These are phyloP conservation scores for Gymnopilus junonius DNA, from an alignment of 768 basidiomycete species.

Conservation along the genomic window DNA sequence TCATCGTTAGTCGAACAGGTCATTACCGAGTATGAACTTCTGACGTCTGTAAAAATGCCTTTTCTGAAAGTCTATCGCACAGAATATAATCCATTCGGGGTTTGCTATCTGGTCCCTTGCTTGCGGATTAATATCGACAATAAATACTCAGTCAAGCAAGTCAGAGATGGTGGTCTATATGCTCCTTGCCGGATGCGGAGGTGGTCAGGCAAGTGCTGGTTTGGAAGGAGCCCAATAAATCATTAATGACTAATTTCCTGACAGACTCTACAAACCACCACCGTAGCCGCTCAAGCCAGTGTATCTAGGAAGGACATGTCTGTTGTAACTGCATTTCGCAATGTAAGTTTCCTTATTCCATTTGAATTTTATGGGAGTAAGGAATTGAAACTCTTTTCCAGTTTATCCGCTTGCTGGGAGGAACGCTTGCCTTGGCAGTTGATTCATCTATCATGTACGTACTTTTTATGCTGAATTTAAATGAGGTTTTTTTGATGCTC, in stretches of 20 bases:
- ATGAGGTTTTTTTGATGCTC: not conserved
- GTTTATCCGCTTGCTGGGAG: constrained; percentile 74
- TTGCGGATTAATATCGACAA: constrained; percentile 68
- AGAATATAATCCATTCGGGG: constrained; percentile 65
- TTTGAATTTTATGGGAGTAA: not conserved
- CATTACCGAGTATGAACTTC: constrained; percentile 51
- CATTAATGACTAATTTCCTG: not conserved
- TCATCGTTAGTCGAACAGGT: constrained; percentile 68
- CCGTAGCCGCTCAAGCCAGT: constrained; percentile 74
- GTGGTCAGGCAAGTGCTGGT: constrained; percentile 51
- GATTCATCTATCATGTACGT: constrained; percentile 60
- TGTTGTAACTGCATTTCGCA: constrained; percentile 71
- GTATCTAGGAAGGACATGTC: constrained; percentile 76
- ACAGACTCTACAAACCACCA: constrained; percentile 65
- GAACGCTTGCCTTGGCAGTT: constrained; percentile 68
- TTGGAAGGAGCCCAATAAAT: not conserved
- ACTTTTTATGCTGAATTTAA: not conserved
- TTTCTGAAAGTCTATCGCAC: not conserved
- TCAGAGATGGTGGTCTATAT: constrained; percentile 62
- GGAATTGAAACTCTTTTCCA: constrained; percentile 23
- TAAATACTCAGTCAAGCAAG: constrained; percentile 50
- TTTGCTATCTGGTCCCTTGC: constrained; percentile 74
- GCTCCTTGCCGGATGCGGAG: constrained; percentile 61
- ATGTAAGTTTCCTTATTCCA: constrained; percentile 41
- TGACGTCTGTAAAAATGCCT: not conserved